These are phyloP conservation scores for Arxiozyma telluris DNA, from an alignment of 1,139 yeast species.

Conservation along the genomic window DNA sequence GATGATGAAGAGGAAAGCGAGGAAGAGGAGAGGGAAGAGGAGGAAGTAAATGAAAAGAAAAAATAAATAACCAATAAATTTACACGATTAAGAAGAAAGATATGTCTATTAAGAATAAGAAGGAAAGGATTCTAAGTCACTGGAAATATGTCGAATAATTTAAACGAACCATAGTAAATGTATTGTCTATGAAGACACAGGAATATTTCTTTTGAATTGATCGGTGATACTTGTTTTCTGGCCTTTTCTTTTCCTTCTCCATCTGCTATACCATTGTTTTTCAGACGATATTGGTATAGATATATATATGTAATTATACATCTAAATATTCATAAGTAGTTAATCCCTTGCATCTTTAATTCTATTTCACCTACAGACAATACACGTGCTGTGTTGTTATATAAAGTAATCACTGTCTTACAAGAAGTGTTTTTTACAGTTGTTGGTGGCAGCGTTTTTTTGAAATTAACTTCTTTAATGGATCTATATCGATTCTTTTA, in stretches of 20 bases:
- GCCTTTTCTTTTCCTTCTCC: not conserved
- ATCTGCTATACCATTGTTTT: not conserved
- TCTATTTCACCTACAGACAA: not conserved
- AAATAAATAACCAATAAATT: not conserved
- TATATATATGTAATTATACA: too few relatives aligned
- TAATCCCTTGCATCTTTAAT: not conserved
- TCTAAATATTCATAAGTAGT: not conserved
- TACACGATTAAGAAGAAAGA: too few relatives aligned
- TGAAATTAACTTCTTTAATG: too few relatives aligned
- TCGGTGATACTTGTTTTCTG: not conserved
- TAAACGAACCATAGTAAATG: not conserved
- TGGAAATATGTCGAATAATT: too few relatives aligned
- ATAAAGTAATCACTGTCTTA: too few relatives aligned
- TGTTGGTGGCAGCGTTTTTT: too few relatives aligned
- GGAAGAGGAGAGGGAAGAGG: slow-evolving; percentile 1
- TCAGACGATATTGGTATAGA: not conserved
- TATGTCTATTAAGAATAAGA: too few relatives aligned
- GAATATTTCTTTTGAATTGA: too few relatives aligned
- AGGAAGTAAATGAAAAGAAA: not conserved
- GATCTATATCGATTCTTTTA: too few relatives aligned
- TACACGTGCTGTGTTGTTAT: not conserved
- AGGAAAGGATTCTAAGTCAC: not conserved
- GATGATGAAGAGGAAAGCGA: slow-evolving; percentile 4
- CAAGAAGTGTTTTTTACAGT: not conserved
- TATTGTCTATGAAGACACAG: too few relatives aligned